These are phyloP conservation scores for Colletotrichum spinosum DNA, from an alignment of 2,329 filamentous ascomycete species.

Conservation along the genomic window DNA sequence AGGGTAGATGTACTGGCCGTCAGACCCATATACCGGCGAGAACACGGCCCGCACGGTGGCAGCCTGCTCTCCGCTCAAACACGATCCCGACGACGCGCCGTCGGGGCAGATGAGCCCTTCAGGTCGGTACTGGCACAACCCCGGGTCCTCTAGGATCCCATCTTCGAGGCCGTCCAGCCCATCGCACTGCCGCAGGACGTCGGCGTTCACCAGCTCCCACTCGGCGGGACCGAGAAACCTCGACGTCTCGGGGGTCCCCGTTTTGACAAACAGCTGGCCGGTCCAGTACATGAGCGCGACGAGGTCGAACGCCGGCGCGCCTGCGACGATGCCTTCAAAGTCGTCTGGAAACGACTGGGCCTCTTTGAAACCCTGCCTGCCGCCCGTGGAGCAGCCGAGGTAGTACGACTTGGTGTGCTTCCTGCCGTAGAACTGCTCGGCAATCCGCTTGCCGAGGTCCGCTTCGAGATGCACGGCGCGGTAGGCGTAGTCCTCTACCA, in stretches of 20 bases:
- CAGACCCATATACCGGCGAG: slow-evolving; percentile 43
- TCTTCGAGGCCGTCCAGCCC: slow-evolving; percentile 59
- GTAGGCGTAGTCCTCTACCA: slow-evolving; percentile 51
- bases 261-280: slow-evolving; percentile 54
- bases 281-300: slow-evolving; percentile 44
- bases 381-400: slow-evolving; percentile 65
- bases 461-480: slow-evolving; percentile 59
- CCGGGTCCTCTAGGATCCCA: slow-evolving; percentile 52
- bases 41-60: slow-evolving; percentile 45
- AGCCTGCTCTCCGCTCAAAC: slow-evolving; percentile 50
- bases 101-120: slow-evolving; percentile 50
- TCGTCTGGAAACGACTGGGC: slow-evolving; percentile 54
- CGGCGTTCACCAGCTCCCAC: slow-evolving; percentile 40
- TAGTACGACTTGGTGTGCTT: slow-evolving; percentile 52
- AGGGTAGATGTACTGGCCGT: slow-evolving; percentile 48
- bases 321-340: slow-evolving; percentile 69
- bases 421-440: slow-evolving; percentile 58
- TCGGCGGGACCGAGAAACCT: slow-evolving; percentile 42
- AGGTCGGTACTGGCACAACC: slow-evolving; percentile 45
- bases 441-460: slow-evolving; percentile 59
- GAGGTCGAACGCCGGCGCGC: slow-evolving; percentile 50
- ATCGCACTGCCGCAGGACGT: slow-evolving; percentile 60
- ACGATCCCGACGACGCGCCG: slow-evolving; percentile 44
- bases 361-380: slow-evolving; percentile 63
- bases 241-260: slow-evolving; percentile 56